These are phyloP conservation scores for Kodamaea nitidulidarum DNA, from an alignment of 805 yeast species.

Conservation along the genomic window DNA sequence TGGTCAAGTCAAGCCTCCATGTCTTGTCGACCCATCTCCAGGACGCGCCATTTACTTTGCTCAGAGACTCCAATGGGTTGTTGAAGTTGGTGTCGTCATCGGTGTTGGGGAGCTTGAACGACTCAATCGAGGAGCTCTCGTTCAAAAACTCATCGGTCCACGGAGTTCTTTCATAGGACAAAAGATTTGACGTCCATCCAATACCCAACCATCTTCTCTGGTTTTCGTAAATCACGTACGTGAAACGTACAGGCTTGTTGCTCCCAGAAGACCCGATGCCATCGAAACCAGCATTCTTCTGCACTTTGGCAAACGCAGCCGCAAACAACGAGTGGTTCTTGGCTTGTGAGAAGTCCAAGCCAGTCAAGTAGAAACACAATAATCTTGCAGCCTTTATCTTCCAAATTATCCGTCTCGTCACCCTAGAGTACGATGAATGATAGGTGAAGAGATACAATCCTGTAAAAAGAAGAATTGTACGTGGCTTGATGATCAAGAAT, in stretches of 20 bases:
- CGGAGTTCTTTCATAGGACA: conserved; percentile 89
- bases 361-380: conserved; percentile 77
- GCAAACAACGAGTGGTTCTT: conserved; percentile 47
- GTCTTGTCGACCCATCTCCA: conserved; percentile 96
- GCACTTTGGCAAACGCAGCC: conserved; percentile 52
- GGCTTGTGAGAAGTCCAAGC: conserved; percentile 64
- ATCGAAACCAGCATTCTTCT: conserved; percentile 27
- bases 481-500: conserved; percentile 66
- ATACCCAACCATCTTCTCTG: conserved; percentile 97
- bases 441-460: conserved; percentile 70
- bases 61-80: conserved; percentile 23
- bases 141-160: conserved; percentile 97
- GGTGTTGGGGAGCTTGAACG: conserved; percentile 76
- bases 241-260: conserved; percentile 64
- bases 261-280: conserved; percentile 20
- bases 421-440: conserved; percentile 82
- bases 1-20: conserved; percentile 87
- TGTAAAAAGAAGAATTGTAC: conserved; percentile 52
- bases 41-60: conserved; percentile 57
- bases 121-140: conserved; percentile 73
- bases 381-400: conserved; percentile 67
- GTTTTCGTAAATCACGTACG: conserved; percentile 89
- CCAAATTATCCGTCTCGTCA: conserved; percentile 84
- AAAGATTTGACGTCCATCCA: conserved; percentile 92
- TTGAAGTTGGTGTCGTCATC: conserved; percentile 30